Percentiles rank a stretch among this genome's conserved stretches.
These are phyloP conservation scores for Tetraselmis chui DNA, from an alignment of 139 green algal species.

Conservation along the genomic window DNA sequence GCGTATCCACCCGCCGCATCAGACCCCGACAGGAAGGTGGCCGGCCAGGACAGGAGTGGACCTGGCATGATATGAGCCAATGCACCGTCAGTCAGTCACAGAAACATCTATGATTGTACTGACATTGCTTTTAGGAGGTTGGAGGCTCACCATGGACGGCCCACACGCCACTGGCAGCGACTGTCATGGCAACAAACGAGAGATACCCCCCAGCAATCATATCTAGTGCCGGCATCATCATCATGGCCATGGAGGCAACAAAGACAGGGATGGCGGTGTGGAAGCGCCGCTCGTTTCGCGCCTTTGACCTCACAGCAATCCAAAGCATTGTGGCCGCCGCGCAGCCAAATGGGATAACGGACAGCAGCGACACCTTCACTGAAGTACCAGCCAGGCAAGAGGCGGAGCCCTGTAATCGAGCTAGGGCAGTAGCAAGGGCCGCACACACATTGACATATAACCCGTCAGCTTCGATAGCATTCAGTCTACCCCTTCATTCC, in stretches of 20 bases:
- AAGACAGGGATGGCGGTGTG: slow-evolving; percentile 19
- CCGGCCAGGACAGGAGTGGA: slow-evolving; percentile 29
- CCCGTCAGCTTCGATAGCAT: no score
- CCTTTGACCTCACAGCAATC: slow-evolving; percentile 15
- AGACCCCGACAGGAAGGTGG: slow-evolving; percentile 32
- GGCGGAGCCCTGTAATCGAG: neutral
- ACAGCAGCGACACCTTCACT: slow-evolving; percentile 20
- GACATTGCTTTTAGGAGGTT: no score
- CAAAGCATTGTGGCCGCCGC: slow-evolving; percentile 20
- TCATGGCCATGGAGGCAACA: neutral
- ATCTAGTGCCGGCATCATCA: neutral
- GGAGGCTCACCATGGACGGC: slow-evolving; percentile 15
- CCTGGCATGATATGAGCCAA: neutral
- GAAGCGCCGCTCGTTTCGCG: slow-evolving; percentile 10
- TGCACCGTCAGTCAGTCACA: no score
- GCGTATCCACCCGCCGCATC: slow-evolving; percentile 21
- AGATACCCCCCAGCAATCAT: neutral
- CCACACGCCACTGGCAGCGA: slow-evolving; percentile 17
- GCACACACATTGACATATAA: no score
- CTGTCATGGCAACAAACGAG: slow-evolving; percentile 2
- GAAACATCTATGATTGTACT: no score
- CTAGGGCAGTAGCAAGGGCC: no score
- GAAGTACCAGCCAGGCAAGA: neutral
- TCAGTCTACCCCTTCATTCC: no score
- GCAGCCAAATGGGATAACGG: slow-evolving; percentile 26